Percentiles rank a stretch among this genome's conserved stretches.
phyloP scores from a whole-genome alignment of 2,329 filamentous ascomycete genomes.

The Fusarium sp. region DNA sequence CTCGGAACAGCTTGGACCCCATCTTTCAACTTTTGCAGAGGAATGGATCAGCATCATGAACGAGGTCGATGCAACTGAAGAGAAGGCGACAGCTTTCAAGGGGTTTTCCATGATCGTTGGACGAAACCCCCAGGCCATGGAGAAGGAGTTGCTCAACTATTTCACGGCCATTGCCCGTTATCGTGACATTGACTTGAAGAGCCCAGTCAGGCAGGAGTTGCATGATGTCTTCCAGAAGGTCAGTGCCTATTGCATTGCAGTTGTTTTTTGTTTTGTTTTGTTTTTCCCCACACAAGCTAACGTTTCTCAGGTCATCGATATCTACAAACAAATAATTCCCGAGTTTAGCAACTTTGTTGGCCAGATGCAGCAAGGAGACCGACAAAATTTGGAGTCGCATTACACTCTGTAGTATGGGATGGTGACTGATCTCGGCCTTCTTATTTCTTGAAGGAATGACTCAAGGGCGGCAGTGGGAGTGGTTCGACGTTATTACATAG shows the following conservation, averaged over 20 bases:
- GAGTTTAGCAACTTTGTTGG: conserved; percentile 65
- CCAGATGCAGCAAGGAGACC: conserved; percentile 60
- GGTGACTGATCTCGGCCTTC: background rate
- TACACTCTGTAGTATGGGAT: conserved; percentile 53
- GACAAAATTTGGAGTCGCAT: conserved; percentile 57
- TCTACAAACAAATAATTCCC: conserved; percentile 68
- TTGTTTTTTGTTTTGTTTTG: background rate
- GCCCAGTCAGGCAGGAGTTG: conserved; percentile 70
- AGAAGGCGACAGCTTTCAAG: conserved; percentile 92
- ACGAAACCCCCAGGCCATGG: conserved; percentile 91
- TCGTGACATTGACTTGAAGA: conserved; percentile 68
- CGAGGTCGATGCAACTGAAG: conserved; percentile 86
- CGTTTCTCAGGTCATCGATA: conserved; percentile 56
- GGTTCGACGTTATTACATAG: conserved; percentile 40
- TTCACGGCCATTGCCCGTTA: conserved; percentile 86
- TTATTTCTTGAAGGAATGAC: conserved; percentile 6
- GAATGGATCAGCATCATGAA: conserved; percentile 84
- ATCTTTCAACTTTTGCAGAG: conserved; percentile 81
- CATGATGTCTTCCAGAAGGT: conserved; percentile 81
- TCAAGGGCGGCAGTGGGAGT: conserved; percentile 4
- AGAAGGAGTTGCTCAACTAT: conserved; percentile 82
- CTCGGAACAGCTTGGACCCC: conserved; percentile 78
- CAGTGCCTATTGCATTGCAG: conserved; percentile 44
- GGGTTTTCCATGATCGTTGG: conserved; percentile 88
- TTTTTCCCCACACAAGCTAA: background rate